Evolutionary conservation across 2,329 filamentous ascomycete genomes (phyloP), one percentile per base, ranked within the genome.

Genomic region (Arachnomyces sp.): DNA sequence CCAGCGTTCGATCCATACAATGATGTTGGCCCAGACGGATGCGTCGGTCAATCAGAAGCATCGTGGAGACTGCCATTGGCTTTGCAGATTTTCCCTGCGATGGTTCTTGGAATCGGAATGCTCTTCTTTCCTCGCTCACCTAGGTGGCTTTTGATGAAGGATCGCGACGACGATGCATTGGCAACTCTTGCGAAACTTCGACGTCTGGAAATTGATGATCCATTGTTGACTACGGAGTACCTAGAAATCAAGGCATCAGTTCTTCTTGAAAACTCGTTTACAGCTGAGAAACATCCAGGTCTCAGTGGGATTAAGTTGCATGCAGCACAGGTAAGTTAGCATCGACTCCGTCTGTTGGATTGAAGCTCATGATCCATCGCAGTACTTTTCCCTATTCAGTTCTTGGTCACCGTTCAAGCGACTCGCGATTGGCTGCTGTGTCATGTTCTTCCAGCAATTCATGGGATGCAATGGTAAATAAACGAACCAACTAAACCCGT

Each of bases 101-200:
- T 66, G 1, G 48, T 60, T 12, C 48, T 69, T 2, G 59, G 64
- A 3, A 43, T 60, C 2, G 63, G 64, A 7, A 66, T 68, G 49
- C 21, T 62, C 4, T 73, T 75, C 53, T 66, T 77, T 44, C 76
- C 76, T 0, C 75, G 71, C 40, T 76, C 74, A 1, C 75, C 75
- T 0, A 65, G 75, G 16, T 78, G 74, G 66, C 61, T 78, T 2
- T 60, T 67, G 7, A 67, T 66, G 48, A 63, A 67, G 38, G 67
- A 67, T 28, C 65, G 68, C 4, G 64, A 76, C 36, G 60, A 71
- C 3, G 73, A 77, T 12, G 67, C 68, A 0, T 56, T 76, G 6
- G 43, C 54, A 8, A 65, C 63, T 0, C 58, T 78, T 2, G 63
- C 62, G 2, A 69, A 64, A 43, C 56, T 79, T 5, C 69, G 75